Percentiles rank a stretch among this genome's conserved stretches.
phyloP scores from a whole-genome alignment of 176 grass and related monocot species.

The Eremochloa ophiuroides region DNA sequence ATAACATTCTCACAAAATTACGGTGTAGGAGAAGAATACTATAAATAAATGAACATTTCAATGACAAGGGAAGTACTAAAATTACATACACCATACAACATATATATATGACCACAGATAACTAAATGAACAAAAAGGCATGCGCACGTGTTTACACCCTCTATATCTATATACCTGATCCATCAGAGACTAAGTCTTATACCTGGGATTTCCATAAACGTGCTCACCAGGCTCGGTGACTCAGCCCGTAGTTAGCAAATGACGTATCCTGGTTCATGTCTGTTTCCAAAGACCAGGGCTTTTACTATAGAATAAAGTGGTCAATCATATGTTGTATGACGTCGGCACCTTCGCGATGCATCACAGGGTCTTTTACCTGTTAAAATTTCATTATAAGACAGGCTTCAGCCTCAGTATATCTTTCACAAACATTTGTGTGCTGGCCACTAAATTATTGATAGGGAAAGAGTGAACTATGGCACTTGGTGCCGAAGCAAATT shows the following conservation, averaged over 20 bases:
- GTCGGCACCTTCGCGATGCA: slow-evolving; percentile 79
- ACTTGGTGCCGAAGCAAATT: neutral
- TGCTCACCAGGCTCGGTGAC: slow-evolving; percentile 37
- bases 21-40: neutral
- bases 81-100: slow-evolving; percentile 25
- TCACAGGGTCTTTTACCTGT: slow-evolving; percentile 74
- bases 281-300: neutral
- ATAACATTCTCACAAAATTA: neutral
- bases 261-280: slow-evolving; percentile 7
- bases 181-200: neutral
- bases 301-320: slow-evolving; percentile 50
- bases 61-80: neutral
- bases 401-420: neutral
- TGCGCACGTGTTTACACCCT: neutral
- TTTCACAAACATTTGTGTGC: slow-evolving; percentile 3
- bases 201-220: slow-evolving; percentile 39
- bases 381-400: slow-evolving; percentile 7
- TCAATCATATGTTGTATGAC: slow-evolving; percentile 86
- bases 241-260: slow-evolving; percentile 24
- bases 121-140: neutral
- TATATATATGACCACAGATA: slow-evolving; percentile 1
- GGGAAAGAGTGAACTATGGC: neutral
- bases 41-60: slow-evolving; percentile 23
- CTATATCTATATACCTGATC: neutral
- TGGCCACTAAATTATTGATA: neutral